Conservation (phyloP, 2,329 filamentous ascomycete species). For the Ceratocystis colombiana region DNA sequence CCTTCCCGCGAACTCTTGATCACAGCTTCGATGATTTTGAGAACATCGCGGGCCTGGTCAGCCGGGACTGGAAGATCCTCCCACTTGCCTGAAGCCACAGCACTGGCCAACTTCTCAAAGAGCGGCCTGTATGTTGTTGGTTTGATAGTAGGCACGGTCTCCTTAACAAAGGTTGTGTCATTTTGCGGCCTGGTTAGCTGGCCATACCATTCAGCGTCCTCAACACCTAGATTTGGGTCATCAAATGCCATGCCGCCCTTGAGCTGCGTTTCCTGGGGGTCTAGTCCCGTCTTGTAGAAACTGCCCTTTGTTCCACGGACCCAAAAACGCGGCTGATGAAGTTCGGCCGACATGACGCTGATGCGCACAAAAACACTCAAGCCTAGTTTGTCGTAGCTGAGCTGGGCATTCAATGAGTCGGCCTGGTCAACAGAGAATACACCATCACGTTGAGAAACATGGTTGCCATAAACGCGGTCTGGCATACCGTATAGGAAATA, state of each 20-base stretch:
- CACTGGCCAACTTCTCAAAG: slow-evolving; percentile 47
- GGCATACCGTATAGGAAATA: slow-evolving; percentile 62
- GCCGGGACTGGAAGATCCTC: slow-evolving; percentile 45
- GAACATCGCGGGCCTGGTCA: slow-evolving; percentile 43
- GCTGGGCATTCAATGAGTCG: slow-evolving; percentile 52
- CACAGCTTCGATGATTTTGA: slow-evolving; percentile 44
- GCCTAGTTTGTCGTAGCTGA: slow-evolving; percentile 51
- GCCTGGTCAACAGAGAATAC: slow-evolving; percentile 38
- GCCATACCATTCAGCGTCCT: slow-evolving; percentile 47
- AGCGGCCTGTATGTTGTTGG: slow-evolving; percentile 59
- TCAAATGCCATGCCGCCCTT: slow-evolving; percentile 51
- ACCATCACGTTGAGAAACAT: slow-evolving; percentile 54
- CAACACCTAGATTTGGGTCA: slow-evolving; percentile 55
- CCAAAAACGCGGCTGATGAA: slow-evolving; percentile 64
- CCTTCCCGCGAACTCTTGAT: slow-evolving; percentile 42
- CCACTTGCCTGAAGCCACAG: slow-evolving; percentile 40
- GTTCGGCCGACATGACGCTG: slow-evolving; percentile 60
- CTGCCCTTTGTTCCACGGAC: slow-evolving; percentile 62
- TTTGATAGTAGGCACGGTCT: slow-evolving; percentile 47
- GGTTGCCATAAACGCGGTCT: slow-evolving; percentile 53
- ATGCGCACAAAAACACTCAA: slow-evolving; percentile 58
- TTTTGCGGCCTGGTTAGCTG: slow-evolving; percentile 46
- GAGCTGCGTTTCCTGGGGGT: slow-evolving; percentile 67
- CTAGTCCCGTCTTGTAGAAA: slow-evolving; percentile 61
- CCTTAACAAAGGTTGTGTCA: slow-evolving; percentile 42